Evolutionary conservation across 192 early-diverging fungal species (phyloP), one percentile per base, ranked within the genome.

Genomic region (Backusella psychrophila): DNA sequence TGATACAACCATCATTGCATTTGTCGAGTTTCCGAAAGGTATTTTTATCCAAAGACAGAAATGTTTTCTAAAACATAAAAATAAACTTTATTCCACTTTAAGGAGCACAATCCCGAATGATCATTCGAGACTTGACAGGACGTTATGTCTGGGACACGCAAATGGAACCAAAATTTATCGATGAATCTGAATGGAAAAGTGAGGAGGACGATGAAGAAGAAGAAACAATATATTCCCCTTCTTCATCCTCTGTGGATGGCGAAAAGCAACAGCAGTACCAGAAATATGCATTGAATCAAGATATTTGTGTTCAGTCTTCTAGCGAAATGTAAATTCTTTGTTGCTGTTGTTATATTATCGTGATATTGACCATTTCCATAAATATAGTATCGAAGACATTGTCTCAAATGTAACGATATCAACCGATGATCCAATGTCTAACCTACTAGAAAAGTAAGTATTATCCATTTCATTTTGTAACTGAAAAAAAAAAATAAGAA

Each of bases 141-240:
- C 86, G 91, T 38, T 96, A 94, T 82, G 83, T 87, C 3, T 96
- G 95, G 95, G 94, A 96, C 70, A 83, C 85, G 11, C 82, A 88
- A 41, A 75, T 93, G 52, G 73, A 79, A 35, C 73, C 78, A n/a
- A 56, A 74, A 29, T 63, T 29, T 63, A 4, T 63, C 12, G 56
- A 63, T 26, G 56, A 63, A 29, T 17, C n/a, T 39, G 53, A 29
- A 63, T 26, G 17, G 44, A 23, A 23, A 72, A 46, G 26, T 29
- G 46, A 72, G 8, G 72, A 76, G 44, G 36, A 35, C 3, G 23
- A 71, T 29, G 34, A 41, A 49, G 42, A 31, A 12, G 39, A 39
- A 31, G n/a, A 63, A 63, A 63, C 56, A 63, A 63, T 63, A 14
- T 63, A 63, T 29, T 63, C 56, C 12, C 56, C 56, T 63, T 63